Base-by-base conservation (phyloP, 345 rosid genomes). In the Ceriops decandra region DNA sequence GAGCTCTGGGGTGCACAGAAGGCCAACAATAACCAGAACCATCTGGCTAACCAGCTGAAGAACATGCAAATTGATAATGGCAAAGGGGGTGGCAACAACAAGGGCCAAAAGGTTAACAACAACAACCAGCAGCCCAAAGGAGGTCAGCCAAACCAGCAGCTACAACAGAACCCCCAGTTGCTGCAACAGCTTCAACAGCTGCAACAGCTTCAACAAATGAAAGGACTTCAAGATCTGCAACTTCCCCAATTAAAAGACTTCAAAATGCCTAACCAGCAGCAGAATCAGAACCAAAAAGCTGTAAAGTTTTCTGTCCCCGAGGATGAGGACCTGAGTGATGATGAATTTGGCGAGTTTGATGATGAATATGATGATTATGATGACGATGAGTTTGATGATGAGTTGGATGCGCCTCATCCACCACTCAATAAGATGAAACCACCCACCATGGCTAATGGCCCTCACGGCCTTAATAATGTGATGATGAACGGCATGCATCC, bases 1-100 rank as follows among this genome's bases (percentile, higher is more conserved):
- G 97, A 90, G 75, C 69, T 89, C 22, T 90, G 97, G 96, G 95
- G 88, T 3, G 84, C 85, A 21, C 81, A 66, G 2, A 90, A 90
- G 76, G 66, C 75, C 22, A 82, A 76, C 74, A 84, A 75, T 73
- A 83, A 78, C 75, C 89, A 81, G 63, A 85, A 81, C 75, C 72
- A 88, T 26, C 54, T 88, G 67, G 77, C 82, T 36, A 85, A 82
- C 69, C 93, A 90, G 78, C 52, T 85, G 66, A 93, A 89, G 82
- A 87, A 80, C 87, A 80, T 90, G 85, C 93, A 89, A 59, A 80
- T 89, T 52, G 90, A 84, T 72, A 74, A 75, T 71, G 89, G 84
- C 57, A 87, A 84, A 69, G 87, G 84, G 63, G 86, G 86, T 3
- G 81, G 78, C 60, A 82, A 76, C 72, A 85, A 77, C 73, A 81